Base-by-base conservation (phyloP, 2,329 filamentous ascomycete species). In the Epichloe amarillans region DNA sequence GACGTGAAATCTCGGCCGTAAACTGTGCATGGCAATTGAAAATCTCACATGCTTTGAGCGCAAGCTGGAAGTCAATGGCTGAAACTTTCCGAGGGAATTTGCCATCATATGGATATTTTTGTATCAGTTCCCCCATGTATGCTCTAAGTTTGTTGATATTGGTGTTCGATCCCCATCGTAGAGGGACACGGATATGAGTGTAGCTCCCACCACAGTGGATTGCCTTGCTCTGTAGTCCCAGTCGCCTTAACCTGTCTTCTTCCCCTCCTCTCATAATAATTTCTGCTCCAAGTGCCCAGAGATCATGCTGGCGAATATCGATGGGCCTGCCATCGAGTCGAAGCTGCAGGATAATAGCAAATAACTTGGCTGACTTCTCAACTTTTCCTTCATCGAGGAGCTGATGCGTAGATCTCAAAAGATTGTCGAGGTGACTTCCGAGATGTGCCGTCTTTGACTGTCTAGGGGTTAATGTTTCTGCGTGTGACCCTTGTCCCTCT, bases 281-380 rank as follows among this genome's bases (percentile, higher is more conserved):
- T 67, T 95, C 90, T 2, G 87, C 88, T 0, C 88, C 89, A 43
- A 95, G 76, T 14, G 83, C 83, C 91, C 90, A 96, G 56, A 85
- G 76, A 37, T 80, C 77, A 59, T 83, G 75, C 19, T 72, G 72
- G 39, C 88, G 78, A 46, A 91, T 65, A 62, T 95, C 88, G 19
- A 90, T 72, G 6, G 69, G 68, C 46, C 66, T 50, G 30, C 62
- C 59, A 14, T 54, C 47, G 2, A 64, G 62, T 10, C 62, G 60
- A 45, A 80, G 75, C 46, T 84, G 77, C 45, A 89, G 64, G 35
- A 95, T 73, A 56, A 95, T 68, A 1, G 80, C 83, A 74, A 88
- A 91, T 0, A 86, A 85, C 53, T 86, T 75, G 47, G 79, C 79
- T 0, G 90, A 89, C 40, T 85, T 82, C 2, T 72, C 57, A 53